Evolutionary conservation across 2,329 filamentous ascomycete genomes (phyloP).

Genomic region (Cladophialophora bantiana): DNA sequence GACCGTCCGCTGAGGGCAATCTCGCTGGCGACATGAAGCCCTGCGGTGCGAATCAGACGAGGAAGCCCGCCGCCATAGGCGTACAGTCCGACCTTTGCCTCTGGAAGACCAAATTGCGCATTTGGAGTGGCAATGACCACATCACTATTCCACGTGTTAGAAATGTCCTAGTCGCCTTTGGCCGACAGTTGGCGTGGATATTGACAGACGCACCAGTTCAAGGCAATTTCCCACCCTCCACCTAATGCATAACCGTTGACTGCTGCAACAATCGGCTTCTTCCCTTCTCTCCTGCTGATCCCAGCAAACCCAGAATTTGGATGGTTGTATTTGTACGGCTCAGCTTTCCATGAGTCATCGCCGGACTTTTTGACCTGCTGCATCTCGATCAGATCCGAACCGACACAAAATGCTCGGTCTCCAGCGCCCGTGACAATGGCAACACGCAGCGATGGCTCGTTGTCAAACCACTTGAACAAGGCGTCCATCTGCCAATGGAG

Average conservation of each 20-base stretch:
- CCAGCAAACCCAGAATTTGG: conserved; percentile 49
- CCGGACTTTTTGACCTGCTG: conserved; percentile 10
- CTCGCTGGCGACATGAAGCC: conserved; percentile 72
- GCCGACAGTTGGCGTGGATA: not conserved
- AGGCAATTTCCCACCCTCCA: conserved; percentile 73
- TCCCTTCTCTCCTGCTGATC: conserved; percentile 64
- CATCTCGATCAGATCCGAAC: conserved; percentile 52
- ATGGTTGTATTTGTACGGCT: conserved; percentile 27
- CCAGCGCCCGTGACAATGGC: conserved; percentile 52
- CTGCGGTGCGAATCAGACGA: conserved; percentile 69
- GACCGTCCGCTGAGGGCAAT: conserved; percentile 71
- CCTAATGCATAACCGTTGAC: conserved; percentile 77
- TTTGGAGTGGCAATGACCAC: conserved; percentile 65
- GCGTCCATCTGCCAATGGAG: conserved; percentile 50
- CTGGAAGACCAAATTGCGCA: conserved; percentile 72
- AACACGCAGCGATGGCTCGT: conserved; percentile 49
- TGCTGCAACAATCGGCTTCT: conserved; percentile 76
- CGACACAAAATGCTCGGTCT: conserved; percentile 51
- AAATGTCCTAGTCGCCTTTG: not conserved
- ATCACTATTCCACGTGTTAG: conserved; percentile 52
- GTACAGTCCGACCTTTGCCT: conserved; percentile 73
- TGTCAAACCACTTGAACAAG: conserved; percentile 54
- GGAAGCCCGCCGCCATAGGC: conserved; percentile 74
- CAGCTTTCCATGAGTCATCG: conserved; percentile 7
- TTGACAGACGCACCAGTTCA: conserved; percentile 19